Base-by-base conservation (phyloP, 2,329 filamentous ascomycete species). In the Fusarium subtropicale region DNA sequence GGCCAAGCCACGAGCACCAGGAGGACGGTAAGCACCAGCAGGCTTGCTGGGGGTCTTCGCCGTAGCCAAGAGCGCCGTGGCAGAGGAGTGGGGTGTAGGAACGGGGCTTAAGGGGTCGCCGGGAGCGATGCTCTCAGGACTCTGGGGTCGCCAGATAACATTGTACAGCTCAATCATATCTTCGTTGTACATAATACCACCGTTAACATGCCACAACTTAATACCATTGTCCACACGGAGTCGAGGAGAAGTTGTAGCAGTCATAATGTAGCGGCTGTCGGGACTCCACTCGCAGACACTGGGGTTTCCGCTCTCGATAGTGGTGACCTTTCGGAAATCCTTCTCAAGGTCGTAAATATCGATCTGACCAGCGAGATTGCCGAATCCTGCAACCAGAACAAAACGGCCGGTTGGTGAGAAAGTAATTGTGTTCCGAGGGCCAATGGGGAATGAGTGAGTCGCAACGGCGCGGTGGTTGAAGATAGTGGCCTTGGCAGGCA, bases 401-500 rank as follows among this genome's bases (percentile, higher is more conserved):
- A 97, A 98, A 22, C 94, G 92, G 55, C 94, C 95, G 68, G 93
- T 94, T 18, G 96, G 95, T 15, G 95, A 98, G 82, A 97, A 99
- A 53, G 91, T 86, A 76, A 98, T 96, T 53, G 95, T 98, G 82
- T 99, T 99, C 76, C 96, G 91, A 15, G 96, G 96, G 5, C 86
- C 91, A 55, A 97, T 86, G 53, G 93, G 89, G 81, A 99, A 97
- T 63, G 87, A 92, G 81, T 97, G 93, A 60, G 91, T 91, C 22
- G 91, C 86, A 62, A 94, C 87, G 67, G 92, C 96, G 68, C 93
- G 91, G 75, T 91, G 88, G 80, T 97, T 97, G 88, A 98, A 99
- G 73, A 99, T 96, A 72, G 95, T 97, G 5, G 95, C 96, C 86
- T 98, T 98, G 58, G 96, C 93, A n/a, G 96, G 96, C 94, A 97